Conservation (phyloP, 2,329 filamentous ascomycete species). For the Thielaviopsis punctulata region DNA sequence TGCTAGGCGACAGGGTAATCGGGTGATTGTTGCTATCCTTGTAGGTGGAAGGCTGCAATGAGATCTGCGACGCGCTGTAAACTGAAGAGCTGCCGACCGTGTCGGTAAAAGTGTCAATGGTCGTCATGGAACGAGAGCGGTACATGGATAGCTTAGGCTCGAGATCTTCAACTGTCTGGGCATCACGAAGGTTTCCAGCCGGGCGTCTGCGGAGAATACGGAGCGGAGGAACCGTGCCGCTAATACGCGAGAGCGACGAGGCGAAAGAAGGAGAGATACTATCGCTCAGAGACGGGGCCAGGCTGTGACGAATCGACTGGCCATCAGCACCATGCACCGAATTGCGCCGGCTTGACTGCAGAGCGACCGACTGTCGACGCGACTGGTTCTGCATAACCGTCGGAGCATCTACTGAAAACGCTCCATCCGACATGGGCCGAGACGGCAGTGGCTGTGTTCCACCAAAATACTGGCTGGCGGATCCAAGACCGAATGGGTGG, state of each 20-base stretch:
- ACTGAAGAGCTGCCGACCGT: slow-evolving; percentile 39
- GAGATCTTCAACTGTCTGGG: slow-evolving; percentile 45
- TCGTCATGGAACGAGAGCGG: slow-evolving; percentile 33
- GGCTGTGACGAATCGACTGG: slow-evolving; percentile 33
- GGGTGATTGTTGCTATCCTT: slow-evolving; percentile 27
- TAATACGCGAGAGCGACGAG: slow-evolving; percentile 13
- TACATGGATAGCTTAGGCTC: slow-evolving; percentile 20
- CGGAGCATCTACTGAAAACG: slow-evolving; percentile 5
- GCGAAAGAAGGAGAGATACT: slow-evolving; percentile 1
- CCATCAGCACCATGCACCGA: slow-evolving; percentile 42
- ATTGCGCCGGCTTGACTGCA: slow-evolving; percentile 37
- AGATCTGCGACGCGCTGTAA: slow-evolving; percentile 20
- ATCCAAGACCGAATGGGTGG: too few species aligned
- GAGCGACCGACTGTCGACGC: slow-evolving; percentile 19
- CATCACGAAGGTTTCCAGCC: slow-evolving; percentile 57
- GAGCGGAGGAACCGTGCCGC: slow-evolving; percentile 30
- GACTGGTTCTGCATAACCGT: slow-evolving; percentile 6
- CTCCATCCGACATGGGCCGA: slow-evolving; percentile 1
- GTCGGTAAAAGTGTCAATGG: slow-evolving; percentile 42
- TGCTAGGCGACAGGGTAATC: slow-evolving; percentile 26
- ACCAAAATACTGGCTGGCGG: neutral
- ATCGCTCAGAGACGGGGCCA: slow-evolving; percentile 10
- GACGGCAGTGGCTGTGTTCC: neutral
- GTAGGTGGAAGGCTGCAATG: slow-evolving; percentile 15
- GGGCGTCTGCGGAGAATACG: slow-evolving; percentile 53